Evolutionary conservation across 1,284 basidiomycete species (phyloP).

Genomic region (Moniliella sp.): DNA sequence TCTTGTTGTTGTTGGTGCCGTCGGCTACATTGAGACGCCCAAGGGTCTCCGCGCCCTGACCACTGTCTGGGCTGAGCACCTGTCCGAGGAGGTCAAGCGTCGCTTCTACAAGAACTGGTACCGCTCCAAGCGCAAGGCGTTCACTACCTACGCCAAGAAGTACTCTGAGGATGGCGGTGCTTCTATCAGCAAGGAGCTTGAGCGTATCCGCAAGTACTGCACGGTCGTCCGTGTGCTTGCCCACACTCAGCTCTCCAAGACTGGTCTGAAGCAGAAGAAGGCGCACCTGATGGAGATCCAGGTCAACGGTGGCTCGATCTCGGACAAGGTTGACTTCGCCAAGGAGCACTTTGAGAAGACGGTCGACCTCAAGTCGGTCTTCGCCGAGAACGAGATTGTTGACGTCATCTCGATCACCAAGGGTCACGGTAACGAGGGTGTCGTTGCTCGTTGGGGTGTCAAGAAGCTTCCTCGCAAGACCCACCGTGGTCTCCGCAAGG

Average conservation of each 20-base stretch:
- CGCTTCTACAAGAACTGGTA: slow-evolving; percentile 99
- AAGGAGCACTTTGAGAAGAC: slow-evolving; percentile 93
- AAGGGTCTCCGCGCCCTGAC: slow-evolving; percentile 73
- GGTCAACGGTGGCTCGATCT: slow-evolving; percentile 85
- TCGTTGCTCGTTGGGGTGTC: slow-evolving; percentile 95
- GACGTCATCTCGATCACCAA: slow-evolving; percentile 96
- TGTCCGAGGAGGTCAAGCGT: slow-evolving; percentile 70
- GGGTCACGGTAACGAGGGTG: slow-evolving; percentile 99
- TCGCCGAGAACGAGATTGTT: slow-evolving; percentile 89
- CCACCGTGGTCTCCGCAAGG: slow-evolving; percentile 92
- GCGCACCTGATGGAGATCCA: slow-evolving; percentile 99
- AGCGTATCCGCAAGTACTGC: slow-evolving; percentile 99
- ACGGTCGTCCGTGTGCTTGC: slow-evolving; percentile 97
- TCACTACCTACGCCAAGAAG: slow-evolving; percentile 96
- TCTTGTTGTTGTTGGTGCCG: slow-evolving; percentile 88
- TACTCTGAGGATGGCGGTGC: slow-evolving; percentile 85
- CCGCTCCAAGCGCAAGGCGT: slow-evolving; percentile 99
- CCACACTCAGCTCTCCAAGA: slow-evolving; percentile 85
- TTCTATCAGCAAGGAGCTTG: slow-evolving; percentile 78
- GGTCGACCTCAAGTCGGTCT: slow-evolving; percentile 60
- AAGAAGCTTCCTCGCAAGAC: slow-evolving; percentile 97
- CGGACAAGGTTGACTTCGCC: slow-evolving; percentile 95
- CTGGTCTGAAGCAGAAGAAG: slow-evolving; percentile 94
- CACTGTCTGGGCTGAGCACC: slow-evolving; percentile 49
- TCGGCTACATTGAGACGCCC: slow-evolving; percentile 98